A percentile compares a stretch with the other conserved stretches of the same genome.
phyloP scores from a whole-genome alignment of 331 rosid species.

The Saraca asoca region DNA sequence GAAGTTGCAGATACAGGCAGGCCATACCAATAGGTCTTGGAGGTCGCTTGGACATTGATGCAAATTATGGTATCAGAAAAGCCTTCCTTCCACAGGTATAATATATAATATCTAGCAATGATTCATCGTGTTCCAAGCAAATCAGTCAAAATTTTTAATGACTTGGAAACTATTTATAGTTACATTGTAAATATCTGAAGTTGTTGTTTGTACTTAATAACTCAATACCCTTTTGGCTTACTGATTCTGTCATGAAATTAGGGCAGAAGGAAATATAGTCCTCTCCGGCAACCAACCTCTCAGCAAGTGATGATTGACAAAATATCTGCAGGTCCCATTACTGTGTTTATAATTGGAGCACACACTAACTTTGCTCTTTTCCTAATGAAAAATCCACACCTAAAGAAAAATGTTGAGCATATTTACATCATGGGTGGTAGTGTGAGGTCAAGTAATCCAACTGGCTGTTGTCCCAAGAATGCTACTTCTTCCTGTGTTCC shows the following conservation, averaged over 20 bases:
- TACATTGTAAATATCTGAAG: neutral
- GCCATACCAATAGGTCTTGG: slow-evolving; percentile 44
- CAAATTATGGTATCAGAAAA: slow-evolving; percentile 45
- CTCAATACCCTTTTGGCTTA: slow-evolving; percentile 18
- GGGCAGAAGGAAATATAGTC: slow-evolving; percentile 69
- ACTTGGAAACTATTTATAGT: neutral
- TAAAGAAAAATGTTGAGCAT: slow-evolving; percentile 74
- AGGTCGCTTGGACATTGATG: slow-evolving; percentile 44
- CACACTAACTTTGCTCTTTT: slow-evolving; percentile 84
- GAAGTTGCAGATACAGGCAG: slow-evolving; percentile 54
- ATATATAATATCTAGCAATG: neutral
- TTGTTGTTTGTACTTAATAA: neutral
- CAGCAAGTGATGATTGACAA: slow-evolving; percentile 86
- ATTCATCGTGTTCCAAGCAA: neutral
- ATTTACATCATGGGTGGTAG: slow-evolving; percentile 88
- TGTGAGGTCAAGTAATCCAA: slow-evolving; percentile 71
- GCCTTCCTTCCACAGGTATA: slow-evolving; percentile 56
- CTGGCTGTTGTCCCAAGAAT: slow-evolving; percentile 73
- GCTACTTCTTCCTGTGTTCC: slow-evolving; percentile 55
- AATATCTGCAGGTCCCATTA: slow-evolving; percentile 83
- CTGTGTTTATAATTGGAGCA: slow-evolving; percentile 60
- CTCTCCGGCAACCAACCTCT: slow-evolving; percentile 66
- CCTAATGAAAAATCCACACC: slow-evolving; percentile 73
- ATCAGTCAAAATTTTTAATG: neutral
- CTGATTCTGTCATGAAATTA: slow-evolving; percentile 32